Base-by-base conservation (phyloP, 2,329 filamentous ascomycete species). In the Cercospora sojina region DNA sequence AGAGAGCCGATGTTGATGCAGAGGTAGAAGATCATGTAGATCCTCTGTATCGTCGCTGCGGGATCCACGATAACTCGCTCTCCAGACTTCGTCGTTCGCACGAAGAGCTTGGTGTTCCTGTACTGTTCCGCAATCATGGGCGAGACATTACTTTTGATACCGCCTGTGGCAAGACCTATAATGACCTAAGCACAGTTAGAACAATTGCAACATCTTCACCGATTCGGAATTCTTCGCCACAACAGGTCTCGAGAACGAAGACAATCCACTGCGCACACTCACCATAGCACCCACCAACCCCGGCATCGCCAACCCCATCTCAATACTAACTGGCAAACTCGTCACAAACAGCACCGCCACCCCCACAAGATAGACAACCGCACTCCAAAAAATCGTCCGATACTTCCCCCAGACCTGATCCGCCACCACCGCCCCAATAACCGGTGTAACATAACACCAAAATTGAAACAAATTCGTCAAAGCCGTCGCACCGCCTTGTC, bases 91-190 rank as follows among this genome's bases (percentile, higher is more conserved):
- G 79, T 62, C 2, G 71, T 74, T 65, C 76, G 79, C 51, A 83
- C 73, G 64, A 77, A 79, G 0, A 77, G 75, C 23, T 74, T 78
- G 9, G 66, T 69, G 27, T 67, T 64, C 12, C 73, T 75, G 38
- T 81, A 79, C 70, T 83, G 81, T 70, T 83, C 81, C 3, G 81
- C 81, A 56, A 83, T 80, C 49, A 83, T 68, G 1, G 81, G 81
- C 18, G 77, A 79, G 51, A 93, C 90, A 74, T 93, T 93, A 70
- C 88, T 85, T 82, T 93, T 93, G 85, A 93, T 92, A 73, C 91
- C 89, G 66, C 90, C 90, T 0, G 90, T 91, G 43, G 90, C 90
- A 25, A 91, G 76, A 20, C 90, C 90, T 75, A 92, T 85, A 72
- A 92, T 84, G 53, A 90, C 25, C n/a, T n/a, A n/a, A n/a, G n/a